Percentiles rank a stretch among this genome's conserved stretches.
phyloP scores from a whole-genome alignment of 2,329 filamentous ascomycete genomes.

The Raffaelea arxii region DNA sequence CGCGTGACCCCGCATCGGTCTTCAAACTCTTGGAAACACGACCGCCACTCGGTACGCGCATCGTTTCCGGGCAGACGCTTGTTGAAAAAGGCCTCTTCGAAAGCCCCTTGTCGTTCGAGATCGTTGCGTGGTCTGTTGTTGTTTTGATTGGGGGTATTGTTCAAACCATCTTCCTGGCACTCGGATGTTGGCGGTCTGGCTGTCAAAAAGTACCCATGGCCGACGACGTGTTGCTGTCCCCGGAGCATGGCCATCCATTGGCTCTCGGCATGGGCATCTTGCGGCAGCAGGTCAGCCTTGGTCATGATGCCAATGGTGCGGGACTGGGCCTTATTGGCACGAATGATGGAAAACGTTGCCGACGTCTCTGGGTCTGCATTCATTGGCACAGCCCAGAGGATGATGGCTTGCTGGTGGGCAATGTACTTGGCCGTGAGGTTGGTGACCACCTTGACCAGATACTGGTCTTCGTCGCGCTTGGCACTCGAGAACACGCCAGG shows the following conservation, averaged over 20 bases:
- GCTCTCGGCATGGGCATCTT: conserved; percentile 30
- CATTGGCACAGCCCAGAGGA: conserved; percentile 70
- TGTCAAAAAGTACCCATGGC: conserved; percentile 71
- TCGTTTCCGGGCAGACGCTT: conserved; percentile 15
- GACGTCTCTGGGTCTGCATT: conserved; percentile 70
- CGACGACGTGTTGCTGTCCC: conserved; percentile 51
- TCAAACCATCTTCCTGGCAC: conserved; percentile 4
- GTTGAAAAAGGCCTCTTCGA: conserved; percentile 44
- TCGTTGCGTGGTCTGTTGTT: too few species aligned
- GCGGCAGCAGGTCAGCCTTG: conserved; percentile 65
- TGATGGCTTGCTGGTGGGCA: conserved; percentile 56
- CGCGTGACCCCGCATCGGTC: conserved; percentile 44
- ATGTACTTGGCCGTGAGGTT: conserved; percentile 65
- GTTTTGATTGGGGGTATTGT: conserved; percentile 4
- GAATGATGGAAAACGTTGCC: conserved; percentile 56
- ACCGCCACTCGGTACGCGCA: conserved; percentile 36
- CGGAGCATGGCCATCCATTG: conserved; percentile 58
- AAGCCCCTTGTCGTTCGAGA: conserved; percentile 39
- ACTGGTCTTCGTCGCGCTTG: conserved; percentile 52
- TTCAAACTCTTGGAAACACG: conserved; percentile 34
- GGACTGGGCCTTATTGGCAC: conserved; percentile 41
- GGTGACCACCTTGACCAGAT: conserved; percentile 61
- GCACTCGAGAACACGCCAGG: conserved; percentile 72
- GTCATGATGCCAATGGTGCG: conserved; percentile 70
- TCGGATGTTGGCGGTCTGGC: conserved; percentile 43